phyloP scores from a whole-genome alignment of 2,329 filamentous ascomycete genomes.

The Ascochyta viciae-villosae region DNA sequence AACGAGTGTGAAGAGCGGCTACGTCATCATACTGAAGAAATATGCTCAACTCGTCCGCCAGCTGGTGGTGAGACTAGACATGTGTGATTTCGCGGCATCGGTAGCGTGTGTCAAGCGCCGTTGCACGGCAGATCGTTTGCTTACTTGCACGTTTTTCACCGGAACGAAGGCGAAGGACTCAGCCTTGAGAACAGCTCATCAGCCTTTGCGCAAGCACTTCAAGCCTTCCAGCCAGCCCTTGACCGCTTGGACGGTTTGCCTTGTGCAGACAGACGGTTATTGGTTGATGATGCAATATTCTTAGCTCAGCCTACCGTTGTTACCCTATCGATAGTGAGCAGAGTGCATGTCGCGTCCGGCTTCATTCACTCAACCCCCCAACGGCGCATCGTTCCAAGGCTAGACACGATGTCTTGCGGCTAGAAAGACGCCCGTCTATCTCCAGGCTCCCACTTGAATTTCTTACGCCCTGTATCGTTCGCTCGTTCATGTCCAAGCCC shows the following conservation, averaged over 20 bases:
- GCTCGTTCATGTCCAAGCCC: neutral
- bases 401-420: neutral
- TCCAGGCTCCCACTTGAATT: neutral
- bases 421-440: neutral
- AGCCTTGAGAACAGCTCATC: slow-evolving; percentile 9
- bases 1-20: neutral
- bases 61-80: no score
- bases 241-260: neutral
- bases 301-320: slow-evolving; percentile 14
- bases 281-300: slow-evolving; percentile 15
- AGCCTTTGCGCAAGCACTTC: neutral
- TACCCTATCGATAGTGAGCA: slow-evolving; percentile 14
- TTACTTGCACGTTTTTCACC: slow-evolving; percentile 5
- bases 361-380: slow-evolving; percentile 13
- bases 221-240: slow-evolving; percentile 8
- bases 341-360: slow-evolving; percentile 6
- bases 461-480: neutral
- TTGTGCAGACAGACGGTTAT: slow-evolving; percentile 1
- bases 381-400: neutral
- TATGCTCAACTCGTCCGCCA: no score
- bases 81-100: neutral
- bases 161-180: slow-evolving; percentile 13
- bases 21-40: slow-evolving; percentile 1
- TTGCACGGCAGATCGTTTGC: neutral
- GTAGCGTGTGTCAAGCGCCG: neutral